Evolutionary conservation across 2,329 filamentous ascomycete genomes (phyloP).

Genomic region (Sclerotinia minor): DNA sequence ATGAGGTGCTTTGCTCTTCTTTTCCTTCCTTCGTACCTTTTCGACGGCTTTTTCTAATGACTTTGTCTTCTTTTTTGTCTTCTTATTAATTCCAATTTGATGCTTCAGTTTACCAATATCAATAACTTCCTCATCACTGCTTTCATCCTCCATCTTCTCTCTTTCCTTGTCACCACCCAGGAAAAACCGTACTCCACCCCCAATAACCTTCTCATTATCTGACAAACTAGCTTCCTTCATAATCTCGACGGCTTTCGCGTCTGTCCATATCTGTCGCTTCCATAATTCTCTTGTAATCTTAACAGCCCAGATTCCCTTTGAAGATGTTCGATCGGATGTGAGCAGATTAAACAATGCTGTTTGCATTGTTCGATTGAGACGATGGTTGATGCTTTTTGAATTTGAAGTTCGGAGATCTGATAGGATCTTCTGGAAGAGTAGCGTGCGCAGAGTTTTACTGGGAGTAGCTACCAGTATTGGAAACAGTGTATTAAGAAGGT

Average conservation of each 20-base stretch:
- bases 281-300: conserved; percentile 94
- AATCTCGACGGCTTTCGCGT: conserved; percentile 91
- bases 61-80: conserved; percentile 83
- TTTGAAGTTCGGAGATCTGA: conserved; percentile 89
- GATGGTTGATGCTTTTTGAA: conserved; percentile 84
- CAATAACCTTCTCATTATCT: conserved; percentile 89
- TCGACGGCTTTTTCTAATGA: conserved; percentile 76
- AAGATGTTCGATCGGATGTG: conserved; percentile 77
- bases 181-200: conserved; percentile 89
- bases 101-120: conserved; percentile 83
- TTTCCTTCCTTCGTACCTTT: conserved; percentile 79
- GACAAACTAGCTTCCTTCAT: conserved; percentile 93
- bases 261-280: conserved; percentile 95
- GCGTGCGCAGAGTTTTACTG: conserved; percentile 80
- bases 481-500: conserved; percentile 86
- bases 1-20: conserved; percentile 84
- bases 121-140: conserved; percentile 77
- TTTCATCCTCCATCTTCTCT: conserved; percentile 88
- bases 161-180: conserved; percentile 93
- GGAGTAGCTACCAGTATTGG: conserved; percentile 89
- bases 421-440: conserved; percentile 88
- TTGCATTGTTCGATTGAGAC: conserved; percentile 88
- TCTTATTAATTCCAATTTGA: conserved; percentile 91
- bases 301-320: conserved; percentile 91
- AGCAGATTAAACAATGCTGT: conserved; percentile 91